Base-by-base conservation (phyloP, 345 rosid species). In the Jatropha curcas region DNA sequence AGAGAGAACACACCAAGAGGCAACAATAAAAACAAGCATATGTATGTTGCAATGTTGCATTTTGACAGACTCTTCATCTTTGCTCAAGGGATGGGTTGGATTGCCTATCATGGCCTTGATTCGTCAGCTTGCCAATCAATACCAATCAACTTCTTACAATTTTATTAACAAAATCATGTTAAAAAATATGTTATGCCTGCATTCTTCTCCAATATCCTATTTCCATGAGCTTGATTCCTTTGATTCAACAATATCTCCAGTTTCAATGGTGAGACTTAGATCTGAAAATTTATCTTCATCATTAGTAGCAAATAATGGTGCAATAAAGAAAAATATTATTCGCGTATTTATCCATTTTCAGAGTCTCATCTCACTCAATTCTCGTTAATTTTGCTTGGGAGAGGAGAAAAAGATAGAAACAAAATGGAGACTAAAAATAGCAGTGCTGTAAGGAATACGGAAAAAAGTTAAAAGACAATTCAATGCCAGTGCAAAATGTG, bases 1-100 rank as follows among this genome's bases (percentile, higher is more conserved):
- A 65, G 70, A 41, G 82, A 56, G 33, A 64, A 61, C 51, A 65
- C 81, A 0, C 61, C 60, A 7, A 76, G 34, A 9, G 79, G 39
- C 9, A 81, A 24, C 7, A 58, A 10, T 7, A 67, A 20, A 5
- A 27, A 67, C 20, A 67, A 48, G 70, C 58, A 28, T 67, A 65
- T 16, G 45, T 13, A 65, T 31, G 58, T 67, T 58, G 20, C 19
- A 27, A 10, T 28, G 57, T 46, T 4, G 7, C 14, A 19, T 27
- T 17, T 45, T 22, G n/a, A 65, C 48, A 46, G 14, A 24, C 17
- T 31, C 39, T 27, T 66, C 57, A 46, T 66, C 57, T 28, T 16
- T 45, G 57, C 56, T 14, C 17, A n/a, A 22, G 8, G 17, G 68
- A 14, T 65, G 43, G n/a, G 3, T n/a, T 11, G n/a, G 53, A 43